Percentiles rank a stretch among this genome's conserved stretches.
phyloP scores from a whole-genome alignment of 306 rosid species.

The Vicia faba region DNA sequence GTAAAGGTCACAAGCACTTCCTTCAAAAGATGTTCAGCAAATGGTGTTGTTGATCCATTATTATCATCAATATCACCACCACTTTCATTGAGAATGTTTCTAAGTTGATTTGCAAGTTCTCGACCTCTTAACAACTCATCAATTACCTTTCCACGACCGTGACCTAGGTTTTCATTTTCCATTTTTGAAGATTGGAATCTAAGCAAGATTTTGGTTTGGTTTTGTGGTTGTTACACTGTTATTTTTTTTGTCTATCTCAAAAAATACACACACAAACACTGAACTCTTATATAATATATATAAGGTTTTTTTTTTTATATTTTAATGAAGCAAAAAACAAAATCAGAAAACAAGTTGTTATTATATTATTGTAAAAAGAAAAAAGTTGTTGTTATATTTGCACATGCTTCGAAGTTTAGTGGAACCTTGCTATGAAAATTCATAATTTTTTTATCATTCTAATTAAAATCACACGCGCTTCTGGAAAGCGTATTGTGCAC shows the following conservation, averaged over 20 bases:
- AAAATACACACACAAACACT: background rate
- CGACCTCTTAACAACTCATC: slow-evolving; percentile 53
- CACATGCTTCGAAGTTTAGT: slow-evolving; percentile 35
- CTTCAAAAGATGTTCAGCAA: slow-evolving; percentile 42
- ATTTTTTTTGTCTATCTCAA: background rate
- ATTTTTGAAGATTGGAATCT: background rate
- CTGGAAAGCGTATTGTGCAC: fast-evolving
- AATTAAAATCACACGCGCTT: background rate
- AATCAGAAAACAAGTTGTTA: background rate
- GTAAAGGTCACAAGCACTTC: slow-evolving; percentile 48
- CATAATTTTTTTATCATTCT: background rate
- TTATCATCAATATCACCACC: background rate
- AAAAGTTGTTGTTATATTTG: background rate
- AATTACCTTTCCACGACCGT: slow-evolving; percentile 22
- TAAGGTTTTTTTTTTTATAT: background rate
- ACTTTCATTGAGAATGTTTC: slow-evolving; percentile 2
- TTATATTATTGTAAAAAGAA: background rate
- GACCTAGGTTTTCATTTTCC: slow-evolving; percentile 30
- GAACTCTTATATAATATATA: slow-evolving; percentile 1
- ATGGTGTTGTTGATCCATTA: slow-evolving; percentile 1
- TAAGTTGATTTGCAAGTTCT: slow-evolving; percentile 42
- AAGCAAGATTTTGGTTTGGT: background rate
- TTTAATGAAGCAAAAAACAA: background rate
- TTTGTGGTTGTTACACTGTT: background rate
- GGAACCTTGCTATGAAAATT: slow-evolving; percentile 47